Evolutionary conservation across 257 asterid species (phyloP).

Genomic region (Solanum pinnatisectum): DNA sequence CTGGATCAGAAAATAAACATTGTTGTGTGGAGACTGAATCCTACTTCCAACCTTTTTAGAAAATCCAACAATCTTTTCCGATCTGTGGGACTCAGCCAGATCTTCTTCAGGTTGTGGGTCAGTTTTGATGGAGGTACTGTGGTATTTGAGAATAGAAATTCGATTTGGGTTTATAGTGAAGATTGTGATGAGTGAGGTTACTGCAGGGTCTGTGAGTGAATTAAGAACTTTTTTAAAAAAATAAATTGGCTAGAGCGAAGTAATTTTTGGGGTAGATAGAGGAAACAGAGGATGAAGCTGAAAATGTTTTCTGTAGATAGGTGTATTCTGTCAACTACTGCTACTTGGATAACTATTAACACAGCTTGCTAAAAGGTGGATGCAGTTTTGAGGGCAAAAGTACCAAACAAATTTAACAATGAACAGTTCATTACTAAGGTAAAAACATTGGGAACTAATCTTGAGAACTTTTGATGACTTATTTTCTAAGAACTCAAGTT

Average conservation of each 20-base stretch:
- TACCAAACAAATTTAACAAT: not conserved
- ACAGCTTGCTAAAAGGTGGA: not conserved
- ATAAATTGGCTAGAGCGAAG: not conserved
- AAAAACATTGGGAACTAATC: not conserved
- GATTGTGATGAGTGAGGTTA: not conserved
- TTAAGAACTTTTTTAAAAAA: not conserved
- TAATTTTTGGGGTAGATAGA: not conserved
- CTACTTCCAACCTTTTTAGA: not conserved
- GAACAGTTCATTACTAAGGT: not conserved
- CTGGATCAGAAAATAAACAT: not conserved
- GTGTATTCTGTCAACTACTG: not conserved
- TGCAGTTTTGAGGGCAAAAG: not conserved
- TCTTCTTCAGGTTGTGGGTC: not conserved
- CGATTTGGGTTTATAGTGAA: not conserved
- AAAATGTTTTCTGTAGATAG: not conserved
- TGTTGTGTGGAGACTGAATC: not conserved
- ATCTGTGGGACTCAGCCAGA: not conserved
- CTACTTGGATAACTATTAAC: not conserved
- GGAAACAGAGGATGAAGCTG: not conserved
- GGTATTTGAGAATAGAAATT: not conserved
- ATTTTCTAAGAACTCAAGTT: not conserved
- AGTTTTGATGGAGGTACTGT: not conserved
- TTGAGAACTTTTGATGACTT: not conserved
- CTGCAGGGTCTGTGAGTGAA: not conserved
- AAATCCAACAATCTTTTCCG: not conserved